phyloP scores from a whole-genome alignment of 2,329 filamentous ascomycete genomes.

The Escovopsis sp. region DNA sequence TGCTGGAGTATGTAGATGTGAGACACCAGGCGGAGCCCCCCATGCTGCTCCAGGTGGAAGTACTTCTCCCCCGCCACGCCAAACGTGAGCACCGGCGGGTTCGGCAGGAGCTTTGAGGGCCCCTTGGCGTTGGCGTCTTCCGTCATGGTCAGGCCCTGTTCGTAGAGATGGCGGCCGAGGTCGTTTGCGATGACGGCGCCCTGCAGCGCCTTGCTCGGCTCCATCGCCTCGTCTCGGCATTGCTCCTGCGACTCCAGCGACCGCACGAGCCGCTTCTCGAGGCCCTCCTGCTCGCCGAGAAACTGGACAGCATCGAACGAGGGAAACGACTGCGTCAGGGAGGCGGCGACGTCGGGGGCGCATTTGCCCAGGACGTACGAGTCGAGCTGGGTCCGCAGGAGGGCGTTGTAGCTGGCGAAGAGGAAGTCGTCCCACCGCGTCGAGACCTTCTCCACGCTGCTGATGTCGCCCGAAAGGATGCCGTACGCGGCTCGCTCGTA shows the following conservation, averaged over 20 bases:
- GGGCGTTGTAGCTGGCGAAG: slow-evolving; percentile 77
- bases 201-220: slow-evolving; percentile 62
- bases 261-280: slow-evolving; percentile 44
- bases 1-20: slow-evolving; percentile 54
- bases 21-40: slow-evolving; percentile 52
- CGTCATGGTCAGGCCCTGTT: slow-evolving; percentile 35
- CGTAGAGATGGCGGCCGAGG: slow-evolving; percentile 39
- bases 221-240: slow-evolving; percentile 42
- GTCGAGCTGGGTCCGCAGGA: slow-evolving; percentile 68
- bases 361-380: slow-evolving; percentile 46
- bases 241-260: slow-evolving; percentile 41
- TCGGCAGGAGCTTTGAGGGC: slow-evolving; percentile 15
- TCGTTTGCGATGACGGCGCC: slow-evolving; percentile 57
- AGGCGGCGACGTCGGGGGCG: slow-evolving; percentile 36
- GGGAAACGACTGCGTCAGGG: slow-evolving; percentile 43
- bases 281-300: slow-evolving; percentile 38
- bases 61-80: slow-evolving; percentile 30
- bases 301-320: slow-evolving; percentile 51
- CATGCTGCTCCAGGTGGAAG: slow-evolving; percentile 41
- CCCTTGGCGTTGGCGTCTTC: slow-evolving; percentile 10
- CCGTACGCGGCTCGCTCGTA: slow-evolving; percentile 88
- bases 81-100: slow-evolving; percentile 12
- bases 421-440: slow-evolving; percentile 74
- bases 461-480: slow-evolving; percentile 70
- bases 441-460: slow-evolving; percentile 63